Evolutionary conservation across 2,329 filamentous ascomycete species (phyloP).

Genomic region (Domatiomyces catenatus): DNA sequence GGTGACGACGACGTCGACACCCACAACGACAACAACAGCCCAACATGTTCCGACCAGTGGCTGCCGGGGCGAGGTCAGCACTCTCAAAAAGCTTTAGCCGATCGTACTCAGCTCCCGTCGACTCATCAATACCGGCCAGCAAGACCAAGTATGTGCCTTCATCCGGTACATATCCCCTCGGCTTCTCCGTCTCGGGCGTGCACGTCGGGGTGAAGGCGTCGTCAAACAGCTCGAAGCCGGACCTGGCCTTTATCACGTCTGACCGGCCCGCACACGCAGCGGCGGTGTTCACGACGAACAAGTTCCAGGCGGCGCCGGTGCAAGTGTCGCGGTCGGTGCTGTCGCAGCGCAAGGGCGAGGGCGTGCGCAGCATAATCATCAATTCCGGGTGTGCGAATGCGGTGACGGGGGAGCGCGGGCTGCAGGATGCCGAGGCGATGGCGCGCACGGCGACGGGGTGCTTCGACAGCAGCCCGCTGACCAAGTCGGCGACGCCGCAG

Average conservation of each 20-base stretch:
- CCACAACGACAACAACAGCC: neutral
- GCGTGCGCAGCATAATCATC: slow-evolving; percentile 68
- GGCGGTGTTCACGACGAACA: slow-evolving; percentile 94
- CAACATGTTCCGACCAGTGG: neutral
- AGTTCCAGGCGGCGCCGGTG: slow-evolving; percentile 92
- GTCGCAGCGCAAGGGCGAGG: slow-evolving; percentile 47
- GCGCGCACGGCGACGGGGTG: slow-evolving; percentile 55
- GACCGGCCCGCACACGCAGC: slow-evolving; percentile 73
- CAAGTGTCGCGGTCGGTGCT: slow-evolving; percentile 65
- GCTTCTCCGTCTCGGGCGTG: slow-evolving; percentile 73
- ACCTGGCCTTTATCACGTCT: slow-evolving; percentile 77
- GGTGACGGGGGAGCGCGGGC: slow-evolving; percentile 77
- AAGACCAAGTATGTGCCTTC: slow-evolving; percentile 87
- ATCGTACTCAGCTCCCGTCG: slow-evolving; percentile 30
- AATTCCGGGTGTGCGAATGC: slow-evolving; percentile 97
- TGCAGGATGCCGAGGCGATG: slow-evolving; percentile 81
- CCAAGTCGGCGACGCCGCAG: slow-evolving; percentile 24
- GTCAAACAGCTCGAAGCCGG: slow-evolving; percentile 77
- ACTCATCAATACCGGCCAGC: slow-evolving; percentile 48
- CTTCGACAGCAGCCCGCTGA: slow-evolving; percentile 24
- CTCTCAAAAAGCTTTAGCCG: slow-evolving; percentile 9
- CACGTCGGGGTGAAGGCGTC: slow-evolving; percentile 88
- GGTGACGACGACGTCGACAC: neutral
- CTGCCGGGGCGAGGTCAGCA: neutral
- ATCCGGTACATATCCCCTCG: slow-evolving; percentile 72